phyloP scores from a whole-genome alignment of 1,284 basidiomycete genomes.

The Tilletia caries region DNA sequence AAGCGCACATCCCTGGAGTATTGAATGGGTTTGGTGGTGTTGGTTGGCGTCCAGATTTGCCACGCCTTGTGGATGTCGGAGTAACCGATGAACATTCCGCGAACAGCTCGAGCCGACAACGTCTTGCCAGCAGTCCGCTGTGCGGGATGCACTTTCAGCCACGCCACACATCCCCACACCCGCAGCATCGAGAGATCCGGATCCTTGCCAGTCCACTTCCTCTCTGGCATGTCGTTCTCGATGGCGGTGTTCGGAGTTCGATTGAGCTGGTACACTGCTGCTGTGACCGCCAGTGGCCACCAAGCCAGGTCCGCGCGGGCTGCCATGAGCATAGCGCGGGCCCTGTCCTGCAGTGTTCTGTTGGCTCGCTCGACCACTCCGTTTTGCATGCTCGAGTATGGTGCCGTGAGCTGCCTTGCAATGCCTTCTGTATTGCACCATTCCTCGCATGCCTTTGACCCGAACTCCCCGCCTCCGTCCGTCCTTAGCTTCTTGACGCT shows the following conservation, averaged over 20 bases:
- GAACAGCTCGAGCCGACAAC: not conserved
- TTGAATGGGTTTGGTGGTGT: not conserved
- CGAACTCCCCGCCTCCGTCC: too few species aligned
- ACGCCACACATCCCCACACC: not conserved
- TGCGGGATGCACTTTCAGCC: not conserved
- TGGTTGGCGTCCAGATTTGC: not conserved
- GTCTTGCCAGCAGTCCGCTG: not conserved
- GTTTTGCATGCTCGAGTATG: too few species aligned
- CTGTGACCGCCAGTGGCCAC: not conserved
- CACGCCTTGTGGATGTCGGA: not conserved
- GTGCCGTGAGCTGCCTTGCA: not conserved
- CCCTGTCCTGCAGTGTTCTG: not conserved
- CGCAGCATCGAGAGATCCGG: not conserved
- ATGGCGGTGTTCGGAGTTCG: not conserved
- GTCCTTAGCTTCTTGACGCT: too few species aligned
- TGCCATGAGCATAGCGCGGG: not conserved
- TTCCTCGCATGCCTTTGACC: too few species aligned
- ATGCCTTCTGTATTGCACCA: too few species aligned
- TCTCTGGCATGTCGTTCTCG: not conserved
- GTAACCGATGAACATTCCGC: not conserved
- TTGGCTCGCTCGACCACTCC: not conserved
- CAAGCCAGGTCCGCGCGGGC: not conserved
- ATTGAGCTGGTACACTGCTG: not conserved
- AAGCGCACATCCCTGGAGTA: not conserved
- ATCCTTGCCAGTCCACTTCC: not conserved